These are phyloP conservation scores for Anthostomella pinea DNA, from an alignment of 2,329 filamentous ascomycete genomes.

Conservation along the genomic window DNA sequence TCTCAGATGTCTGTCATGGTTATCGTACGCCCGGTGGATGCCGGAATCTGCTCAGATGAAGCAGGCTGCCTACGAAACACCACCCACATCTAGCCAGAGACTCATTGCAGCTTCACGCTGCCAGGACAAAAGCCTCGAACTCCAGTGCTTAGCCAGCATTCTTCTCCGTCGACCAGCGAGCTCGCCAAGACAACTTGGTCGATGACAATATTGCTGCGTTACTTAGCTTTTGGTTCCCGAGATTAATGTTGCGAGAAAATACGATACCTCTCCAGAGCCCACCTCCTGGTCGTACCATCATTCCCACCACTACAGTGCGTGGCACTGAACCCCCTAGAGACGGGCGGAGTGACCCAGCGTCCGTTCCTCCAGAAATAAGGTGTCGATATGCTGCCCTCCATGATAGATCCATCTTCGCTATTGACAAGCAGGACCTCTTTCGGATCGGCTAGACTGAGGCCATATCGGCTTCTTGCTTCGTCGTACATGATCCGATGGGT, in stretches of 20 bases:
- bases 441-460: constrained; percentile 47
- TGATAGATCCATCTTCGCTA: constrained; percentile 57
- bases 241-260: neutral
- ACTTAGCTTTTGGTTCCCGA: constrained; percentile 9
- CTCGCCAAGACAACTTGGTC: constrained; percentile 61
- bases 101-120: constrained; percentile 19
- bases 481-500: constrained; percentile 72
- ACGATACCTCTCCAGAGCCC: constrained; percentile 70
- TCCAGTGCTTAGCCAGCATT: constrained; percentile 86
- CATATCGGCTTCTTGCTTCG: constrained; percentile 59
- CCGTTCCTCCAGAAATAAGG: constrained; percentile 74
- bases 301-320: constrained; percentile 67
- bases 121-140: constrained; percentile 72
- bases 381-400: constrained; percentile 83
- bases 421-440: constrained; percentile 78
- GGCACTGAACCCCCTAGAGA: constrained; percentile 41
- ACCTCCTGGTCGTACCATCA: constrained; percentile 76
- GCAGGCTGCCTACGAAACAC: too few species aligned
- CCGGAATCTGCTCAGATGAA: too few species aligned
- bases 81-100: neutral
- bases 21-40: neutral
- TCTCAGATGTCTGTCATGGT: too few species aligned
- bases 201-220: constrained; percentile 53
- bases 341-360: constrained; percentile 76
- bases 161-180: constrained; percentile 67